phyloP scores from a whole-genome alignment of 2,329 filamentous ascomycete genomes.

The Metarhizium sp. region DNA sequence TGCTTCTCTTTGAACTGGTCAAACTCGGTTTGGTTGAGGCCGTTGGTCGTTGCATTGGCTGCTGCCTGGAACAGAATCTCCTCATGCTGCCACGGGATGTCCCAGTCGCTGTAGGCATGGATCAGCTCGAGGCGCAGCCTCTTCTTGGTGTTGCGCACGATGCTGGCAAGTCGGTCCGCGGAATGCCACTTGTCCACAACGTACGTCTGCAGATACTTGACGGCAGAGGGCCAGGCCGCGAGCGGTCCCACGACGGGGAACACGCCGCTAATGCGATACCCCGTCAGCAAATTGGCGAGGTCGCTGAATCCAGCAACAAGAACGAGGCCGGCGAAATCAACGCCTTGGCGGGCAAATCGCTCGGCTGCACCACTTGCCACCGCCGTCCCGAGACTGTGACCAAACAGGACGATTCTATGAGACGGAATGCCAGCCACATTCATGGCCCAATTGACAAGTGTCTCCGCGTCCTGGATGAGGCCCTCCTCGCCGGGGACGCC shows the following conservation, averaged over 20 bases:
- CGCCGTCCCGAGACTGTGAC: slow-evolving; percentile 83
- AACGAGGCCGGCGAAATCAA: slow-evolving; percentile 70
- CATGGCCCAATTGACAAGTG: slow-evolving; percentile 65
- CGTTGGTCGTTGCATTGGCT: slow-evolving; percentile 38
- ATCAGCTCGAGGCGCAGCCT: slow-evolving; percentile 60
- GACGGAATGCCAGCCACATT: slow-evolving; percentile 54
- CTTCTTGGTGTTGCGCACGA: slow-evolving; percentile 40
- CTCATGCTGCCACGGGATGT: slow-evolving; percentile 69
- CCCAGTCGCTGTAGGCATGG: slow-evolving; percentile 71
- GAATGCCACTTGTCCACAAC: slow-evolving; percentile 81
- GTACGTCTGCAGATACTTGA: slow-evolving; percentile 48
- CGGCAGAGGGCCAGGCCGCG: slow-evolving; percentile 52
- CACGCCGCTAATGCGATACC: slow-evolving; percentile 69
- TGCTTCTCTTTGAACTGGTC: slow-evolving; percentile 34
- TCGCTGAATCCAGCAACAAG: slow-evolving; percentile 73
- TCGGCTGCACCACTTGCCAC: slow-evolving; percentile 69
- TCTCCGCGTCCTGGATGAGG: slow-evolving; percentile 67
- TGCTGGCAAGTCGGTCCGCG: slow-evolving; percentile 50
- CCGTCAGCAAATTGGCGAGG: slow-evolving; percentile 61
- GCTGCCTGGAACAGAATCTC: slow-evolving; percentile 54
- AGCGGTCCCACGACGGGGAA: slow-evolving; percentile 75
- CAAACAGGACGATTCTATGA: slow-evolving; percentile 67
- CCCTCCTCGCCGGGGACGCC: slow-evolving; percentile 75
- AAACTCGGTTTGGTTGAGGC: slow-evolving; percentile 27
- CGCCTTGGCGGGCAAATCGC: slow-evolving; percentile 49